Evolutionary conservation across 2,329 filamentous ascomycete species (phyloP), one percentile per base, ranked within the genome.

Genomic region (Arthrobotrys sinensis): DNA sequence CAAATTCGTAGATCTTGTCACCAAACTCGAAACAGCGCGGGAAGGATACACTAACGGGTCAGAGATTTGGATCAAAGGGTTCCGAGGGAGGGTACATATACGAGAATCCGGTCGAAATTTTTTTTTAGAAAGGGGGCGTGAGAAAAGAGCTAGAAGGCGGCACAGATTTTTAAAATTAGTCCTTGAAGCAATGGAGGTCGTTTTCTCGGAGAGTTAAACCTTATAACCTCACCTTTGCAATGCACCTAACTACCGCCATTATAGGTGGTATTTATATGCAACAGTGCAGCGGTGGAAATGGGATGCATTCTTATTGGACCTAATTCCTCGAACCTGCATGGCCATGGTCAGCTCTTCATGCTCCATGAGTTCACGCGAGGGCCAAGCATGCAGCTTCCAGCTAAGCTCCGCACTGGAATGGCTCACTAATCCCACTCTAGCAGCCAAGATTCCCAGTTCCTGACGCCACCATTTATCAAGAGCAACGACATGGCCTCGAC

Each of bases 331-430:
- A 57, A 48, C 43, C 43, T 48, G 57, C 57, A 64, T 64, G 24
- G 24, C 24, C 24, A 28, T 28, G 24, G 4, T 53, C 48, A 53
- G 48, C 48, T 34, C 48, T 8, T 50, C 40, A 50, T 28, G 43
- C 24, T 48, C 45, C 60, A 48, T 34, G 24, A 36, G 3, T 19
- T 50, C 45, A 64, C 60, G 60, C 60, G 60, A 64, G 60, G 28
- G 55, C 55, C 55, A 40, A 60, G 55, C 34, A 60, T 60, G 55
- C 55, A 28, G 36, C 32, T 14, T n/a, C n/a, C n/a, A 57, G 52
- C 55, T 60, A 60, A 60, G 55, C 55, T 60, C 55, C 16, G 12
- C 24, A 2, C 21, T 19, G 55, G 11, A 48, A 43, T 60, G 19
- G 34, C 36, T 28, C 55, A 43, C 55, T 60, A 40, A 43, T 28